Evolutionary conservation across 495 filamentous ascomycete genomes (phyloP).

Genomic region (Chaetomium cochliodes): DNA sequence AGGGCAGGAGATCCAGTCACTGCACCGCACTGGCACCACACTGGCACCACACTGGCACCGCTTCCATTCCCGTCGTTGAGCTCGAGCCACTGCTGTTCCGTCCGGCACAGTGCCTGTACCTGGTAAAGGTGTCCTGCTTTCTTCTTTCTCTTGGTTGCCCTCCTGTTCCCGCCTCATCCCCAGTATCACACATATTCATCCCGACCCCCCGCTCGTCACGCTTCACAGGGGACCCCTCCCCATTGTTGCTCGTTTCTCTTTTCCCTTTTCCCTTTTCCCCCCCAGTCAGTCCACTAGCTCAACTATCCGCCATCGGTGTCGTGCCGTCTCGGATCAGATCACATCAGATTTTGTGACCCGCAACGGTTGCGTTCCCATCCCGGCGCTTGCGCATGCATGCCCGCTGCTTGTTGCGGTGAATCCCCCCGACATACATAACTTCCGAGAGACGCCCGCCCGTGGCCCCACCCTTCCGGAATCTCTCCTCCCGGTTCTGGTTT

Average conservation of each 20-base stretch:
- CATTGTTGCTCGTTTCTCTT: constrained; percentile 14
- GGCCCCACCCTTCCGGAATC: constrained; percentile 34
- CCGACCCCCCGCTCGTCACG: constrained; percentile 17
- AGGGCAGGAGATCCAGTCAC: background rate
- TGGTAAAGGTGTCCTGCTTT: constrained; percentile 3
- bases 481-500: constrained; percentile 40
- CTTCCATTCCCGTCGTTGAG: too few relatives aligned
- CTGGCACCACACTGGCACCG: too few relatives aligned
- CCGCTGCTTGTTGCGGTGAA: constrained; percentile 15
- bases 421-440: constrained; percentile 34
- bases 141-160: background rate
- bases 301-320: constrained; percentile 2
- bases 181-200: constrained; percentile 27
- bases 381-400: constrained; percentile 29
- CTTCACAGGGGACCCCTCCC: constrained; percentile 14
- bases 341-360: constrained; percentile 25
- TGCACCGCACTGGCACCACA: background rate
- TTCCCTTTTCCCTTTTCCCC: background rate
- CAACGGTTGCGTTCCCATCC: constrained; percentile 27
- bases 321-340: constrained; percentile 14
- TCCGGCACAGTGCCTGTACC: background rate
- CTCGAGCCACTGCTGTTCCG: background rate
- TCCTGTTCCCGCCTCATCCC: background rate
- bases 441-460: constrained; percentile 38
- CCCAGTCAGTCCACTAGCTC: background rate